Conservation (phyloP, 495 filamentous ascomycete species). For the Lasiosphaeria miniovina region DNA sequence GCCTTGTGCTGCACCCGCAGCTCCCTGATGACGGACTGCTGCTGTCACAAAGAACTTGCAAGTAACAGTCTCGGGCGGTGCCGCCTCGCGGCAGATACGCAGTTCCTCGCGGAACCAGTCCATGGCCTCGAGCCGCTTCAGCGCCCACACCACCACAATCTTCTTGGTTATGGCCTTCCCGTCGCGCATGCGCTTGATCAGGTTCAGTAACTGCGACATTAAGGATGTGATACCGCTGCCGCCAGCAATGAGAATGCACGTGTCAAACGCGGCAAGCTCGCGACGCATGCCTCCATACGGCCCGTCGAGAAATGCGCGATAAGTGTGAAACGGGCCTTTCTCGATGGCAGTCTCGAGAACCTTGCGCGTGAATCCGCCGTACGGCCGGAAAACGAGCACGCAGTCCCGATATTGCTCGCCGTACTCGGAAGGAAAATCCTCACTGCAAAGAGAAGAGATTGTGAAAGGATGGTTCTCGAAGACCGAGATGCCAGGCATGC, state of each 20-base stretch:
- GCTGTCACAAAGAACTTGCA: constrained; percentile 93
- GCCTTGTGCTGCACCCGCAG: constrained; percentile 35
- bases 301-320: constrained; percentile 85
- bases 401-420: constrained; percentile 84
- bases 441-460: constrained; percentile 79
- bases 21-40: constrained; percentile 52
- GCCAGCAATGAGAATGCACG: constrained; percentile 86
- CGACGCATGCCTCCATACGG: constrained; percentile 94
- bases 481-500: constrained; percentile 85
- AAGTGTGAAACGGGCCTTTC: constrained; percentile 80
- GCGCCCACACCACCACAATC: constrained; percentile 86
- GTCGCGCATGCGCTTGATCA: constrained; percentile 92
- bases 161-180: constrained; percentile 88
- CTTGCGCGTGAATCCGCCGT: constrained; percentile 79
- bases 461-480: constrained; percentile 96
- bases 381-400: constrained; percentile 86
- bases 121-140: constrained; percentile 87
- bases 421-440: constrained; percentile 84
- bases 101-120: constrained; percentile 98
- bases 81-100: constrained; percentile 79
- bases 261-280: constrained; percentile 88
- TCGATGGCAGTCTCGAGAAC: constrained; percentile 74
- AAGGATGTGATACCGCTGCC: constrained; percentile 93
- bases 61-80: constrained; percentile 77
- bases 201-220: constrained; percentile 81